These are phyloP conservation scores for Aureobasidium sp. DNA, from an alignment of 2,329 filamentous ascomycete species.

Conservation along the genomic window DNA sequence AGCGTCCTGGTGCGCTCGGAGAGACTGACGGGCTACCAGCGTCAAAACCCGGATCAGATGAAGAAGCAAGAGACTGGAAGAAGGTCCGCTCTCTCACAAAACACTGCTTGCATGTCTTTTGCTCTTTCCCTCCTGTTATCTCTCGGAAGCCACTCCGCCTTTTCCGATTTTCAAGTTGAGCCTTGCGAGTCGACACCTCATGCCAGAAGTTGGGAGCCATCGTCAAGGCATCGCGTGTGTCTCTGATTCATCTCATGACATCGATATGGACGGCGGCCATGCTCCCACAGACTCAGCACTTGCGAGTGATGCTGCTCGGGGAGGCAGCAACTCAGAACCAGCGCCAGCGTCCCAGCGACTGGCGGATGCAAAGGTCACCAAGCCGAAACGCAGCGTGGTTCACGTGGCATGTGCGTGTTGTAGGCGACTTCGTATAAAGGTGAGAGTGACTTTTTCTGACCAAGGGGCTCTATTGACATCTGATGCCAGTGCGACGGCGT, in stretches of 20 bases:
- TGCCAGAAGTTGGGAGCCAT: background rate
- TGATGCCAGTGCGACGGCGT: conserved; percentile 1
- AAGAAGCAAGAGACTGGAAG: background rate
- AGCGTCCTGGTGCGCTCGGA: background rate
- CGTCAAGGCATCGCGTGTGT: background rate
- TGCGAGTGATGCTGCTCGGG: background rate
- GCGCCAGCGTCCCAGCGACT: background rate
- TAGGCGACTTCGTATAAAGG: conserved; percentile 9
- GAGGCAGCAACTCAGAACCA: background rate
- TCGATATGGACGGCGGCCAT: background rate
- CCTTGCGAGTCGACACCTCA: background rate
- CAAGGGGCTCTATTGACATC: background rate
- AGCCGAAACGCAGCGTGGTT: conserved; percentile 5
- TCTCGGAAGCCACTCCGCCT: background rate
- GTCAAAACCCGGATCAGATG: background rate
- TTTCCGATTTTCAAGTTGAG: background rate
- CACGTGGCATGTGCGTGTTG: conserved; percentile 8
- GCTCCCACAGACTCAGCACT: too few relatives aligned
- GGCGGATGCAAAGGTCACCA: background rate
- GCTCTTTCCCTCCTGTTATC: background rate
- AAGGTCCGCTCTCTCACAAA: background rate
- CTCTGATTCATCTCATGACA: too few relatives aligned
- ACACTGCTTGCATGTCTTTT: background rate
- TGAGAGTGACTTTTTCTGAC: background rate
- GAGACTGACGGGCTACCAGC: too few relatives aligned